These are phyloP conservation scores for Maudiozyma pseudohumilis DNA, from an alignment of 805 yeast species.

Conservation along the genomic window DNA sequence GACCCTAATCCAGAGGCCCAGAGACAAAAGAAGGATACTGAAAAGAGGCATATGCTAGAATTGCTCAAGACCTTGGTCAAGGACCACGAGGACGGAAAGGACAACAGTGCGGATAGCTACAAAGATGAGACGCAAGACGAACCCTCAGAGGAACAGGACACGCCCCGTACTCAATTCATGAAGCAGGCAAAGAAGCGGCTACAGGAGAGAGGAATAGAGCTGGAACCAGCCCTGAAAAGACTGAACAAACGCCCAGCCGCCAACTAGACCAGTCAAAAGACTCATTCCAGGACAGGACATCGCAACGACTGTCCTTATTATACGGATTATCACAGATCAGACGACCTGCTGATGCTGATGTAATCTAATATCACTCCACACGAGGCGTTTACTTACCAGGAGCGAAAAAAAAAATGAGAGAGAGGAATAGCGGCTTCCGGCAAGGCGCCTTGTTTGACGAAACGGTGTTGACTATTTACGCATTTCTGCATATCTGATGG, in stretches of 20 bases:
- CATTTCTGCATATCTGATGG: too few species aligned
- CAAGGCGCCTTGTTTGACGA: too few species aligned
- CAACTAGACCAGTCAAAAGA: too few species aligned
- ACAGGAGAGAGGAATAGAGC: background rate
- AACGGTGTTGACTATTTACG: too few species aligned
- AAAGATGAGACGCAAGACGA: background rate
- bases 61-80: constrained; percentile 8
- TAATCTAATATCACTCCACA: too few species aligned
- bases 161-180: background rate
- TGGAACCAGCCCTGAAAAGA: background rate
- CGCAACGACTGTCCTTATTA: too few species aligned
- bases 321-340: too few species aligned
- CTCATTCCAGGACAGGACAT: too few species aligned
- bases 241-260: too few species aligned
- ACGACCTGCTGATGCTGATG: too few species aligned
- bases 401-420: background rate
- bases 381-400: too few species aligned
- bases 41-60: constrained; percentile 16
- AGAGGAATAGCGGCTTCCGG: too few species aligned
- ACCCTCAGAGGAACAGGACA: background rate
- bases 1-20: constrained; percentile 61
- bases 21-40: constrained; percentile 22
- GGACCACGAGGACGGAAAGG: background rate
- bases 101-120: background rate
- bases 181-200: background rate